Conservation (phyloP, 805 yeast genomes). For the Candida sanyiensis region DNA sequence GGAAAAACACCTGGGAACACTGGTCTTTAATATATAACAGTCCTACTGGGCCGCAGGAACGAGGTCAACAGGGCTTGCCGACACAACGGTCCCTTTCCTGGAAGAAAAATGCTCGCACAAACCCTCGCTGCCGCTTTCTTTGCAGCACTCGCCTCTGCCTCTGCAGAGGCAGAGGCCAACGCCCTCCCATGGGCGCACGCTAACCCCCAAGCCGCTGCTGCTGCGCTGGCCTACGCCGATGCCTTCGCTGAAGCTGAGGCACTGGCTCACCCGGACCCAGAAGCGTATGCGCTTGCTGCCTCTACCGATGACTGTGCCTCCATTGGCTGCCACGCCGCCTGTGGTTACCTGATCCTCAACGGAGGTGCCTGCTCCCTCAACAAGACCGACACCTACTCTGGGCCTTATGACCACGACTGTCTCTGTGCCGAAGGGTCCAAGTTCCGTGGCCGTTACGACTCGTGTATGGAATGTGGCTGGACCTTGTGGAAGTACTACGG, state of each 20-base stretch:
- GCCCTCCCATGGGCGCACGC: slow-evolving; percentile 21
- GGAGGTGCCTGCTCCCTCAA: slow-evolving; percentile 29
- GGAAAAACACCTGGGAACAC: too few relatives aligned
- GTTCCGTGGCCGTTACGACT: slow-evolving; percentile 20
- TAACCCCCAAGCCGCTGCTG: slow-evolving; percentile 17
- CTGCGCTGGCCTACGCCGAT: slow-evolving; percentile 19
- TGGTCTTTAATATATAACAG: too few relatives aligned
- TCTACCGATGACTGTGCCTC: slow-evolving; percentile 25
- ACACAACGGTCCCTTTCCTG: too few relatives aligned
- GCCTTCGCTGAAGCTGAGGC: slow-evolving; percentile 21
- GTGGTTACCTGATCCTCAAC: slow-evolving; percentile 31
- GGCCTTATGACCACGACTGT: slow-evolving; percentile 23
- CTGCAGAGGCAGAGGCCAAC: too few relatives aligned
- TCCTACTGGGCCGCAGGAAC: too few relatives aligned
- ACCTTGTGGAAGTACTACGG: slow-evolving; percentile 32
- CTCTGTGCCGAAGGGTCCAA: slow-evolving; percentile 20
- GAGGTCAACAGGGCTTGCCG: too few relatives aligned
- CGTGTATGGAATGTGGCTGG: slow-evolving; percentile 36
- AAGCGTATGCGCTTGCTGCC: slow-evolving; percentile 20
- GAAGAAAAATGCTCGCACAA: background rate
- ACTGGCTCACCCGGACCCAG: slow-evolving; percentile 19
- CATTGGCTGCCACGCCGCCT: slow-evolving; percentile 29
- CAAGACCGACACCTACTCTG: slow-evolving; percentile 21
- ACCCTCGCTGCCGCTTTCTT: background rate
- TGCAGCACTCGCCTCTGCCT: slow-evolving; percentile 3